These are phyloP conservation scores for Thraustochytrium sp. DNA, from an alignment of 352 stramenopile genomes.

Conservation along the genomic window DNA sequence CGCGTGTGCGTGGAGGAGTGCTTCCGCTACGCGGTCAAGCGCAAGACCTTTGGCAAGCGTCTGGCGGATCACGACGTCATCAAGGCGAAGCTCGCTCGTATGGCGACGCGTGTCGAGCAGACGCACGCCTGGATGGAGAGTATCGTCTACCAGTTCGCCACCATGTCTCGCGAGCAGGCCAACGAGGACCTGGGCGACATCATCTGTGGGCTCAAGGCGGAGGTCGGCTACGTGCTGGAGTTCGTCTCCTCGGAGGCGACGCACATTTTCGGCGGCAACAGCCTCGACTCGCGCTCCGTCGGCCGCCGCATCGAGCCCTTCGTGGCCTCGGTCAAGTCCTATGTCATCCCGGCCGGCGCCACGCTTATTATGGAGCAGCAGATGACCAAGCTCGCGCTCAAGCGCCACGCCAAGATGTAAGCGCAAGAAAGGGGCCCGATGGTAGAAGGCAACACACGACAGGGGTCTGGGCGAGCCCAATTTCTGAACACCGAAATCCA, in stretches of 20 bases:
- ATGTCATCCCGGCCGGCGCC: background rate
- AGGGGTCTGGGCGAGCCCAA: background rate
- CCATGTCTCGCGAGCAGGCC: background rate
- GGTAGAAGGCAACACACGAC: background rate
- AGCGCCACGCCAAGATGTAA: background rate
- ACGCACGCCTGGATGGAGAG: constrained; percentile 17
- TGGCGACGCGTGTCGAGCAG: constrained; percentile 10
- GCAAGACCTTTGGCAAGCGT: constrained; percentile 36
- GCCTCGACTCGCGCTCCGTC: background rate
- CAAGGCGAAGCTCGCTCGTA: constrained; percentile 34
- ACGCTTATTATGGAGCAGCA: constrained; percentile 19
- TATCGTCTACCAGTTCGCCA: constrained; percentile 13
- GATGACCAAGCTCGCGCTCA: constrained; percentile 4
- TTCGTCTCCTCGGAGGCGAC: background rate
- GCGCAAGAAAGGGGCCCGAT: too few species aligned
- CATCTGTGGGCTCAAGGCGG: background rate
- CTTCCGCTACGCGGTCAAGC: constrained; percentile 7
- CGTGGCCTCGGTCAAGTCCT: background rate
- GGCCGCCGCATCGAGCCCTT: background rate
- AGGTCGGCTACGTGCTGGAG: background rate
- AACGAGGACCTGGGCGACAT: constrained; percentile 26
- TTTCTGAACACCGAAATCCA: background rate
- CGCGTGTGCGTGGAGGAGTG: constrained; percentile 29
- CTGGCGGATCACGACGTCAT: constrained; percentile 20
- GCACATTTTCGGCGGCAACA: constrained; percentile 23